Evolutionary conservation across 441 rosid species (phyloP).

Genomic region (Biscutella auriculata): DNA sequence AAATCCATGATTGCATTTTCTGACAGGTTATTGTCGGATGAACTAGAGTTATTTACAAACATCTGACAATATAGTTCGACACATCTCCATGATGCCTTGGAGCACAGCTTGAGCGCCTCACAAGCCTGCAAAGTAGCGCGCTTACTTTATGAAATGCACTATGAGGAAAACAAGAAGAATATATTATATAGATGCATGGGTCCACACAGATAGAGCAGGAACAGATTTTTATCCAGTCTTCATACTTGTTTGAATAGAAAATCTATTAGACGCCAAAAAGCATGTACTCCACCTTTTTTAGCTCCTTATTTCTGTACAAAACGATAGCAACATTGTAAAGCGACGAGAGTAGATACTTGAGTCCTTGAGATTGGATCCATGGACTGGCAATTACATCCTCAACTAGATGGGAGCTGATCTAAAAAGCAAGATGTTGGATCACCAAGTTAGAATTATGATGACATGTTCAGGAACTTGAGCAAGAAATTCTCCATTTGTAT

Average conservation of each 20-base stretch:
- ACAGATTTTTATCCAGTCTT: neutral
- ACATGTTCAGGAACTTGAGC: slow-evolving; percentile 10
- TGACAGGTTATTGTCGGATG: slow-evolving; percentile 28
- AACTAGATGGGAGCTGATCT: slow-evolving; percentile 43
- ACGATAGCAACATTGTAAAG: slow-evolving; percentile 58
- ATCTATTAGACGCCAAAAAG: neutral
- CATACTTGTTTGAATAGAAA: slow-evolving; percentile 5
- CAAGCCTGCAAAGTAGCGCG: slow-evolving; percentile 54
- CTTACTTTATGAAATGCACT: neutral
- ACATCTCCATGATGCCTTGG: slow-evolving; percentile 70
- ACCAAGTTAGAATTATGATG: slow-evolving; percentile 16
- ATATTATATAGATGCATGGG: neutral
- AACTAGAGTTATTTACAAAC: slow-evolving; percentile 26
- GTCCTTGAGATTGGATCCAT: slow-evolving; percentile 57
- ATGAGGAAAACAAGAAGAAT: neutral
- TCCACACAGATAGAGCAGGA: slow-evolving; percentile 1
- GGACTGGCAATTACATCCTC: slow-evolving; percentile 46
- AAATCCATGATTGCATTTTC: slow-evolving; percentile 48
- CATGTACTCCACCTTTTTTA: slow-evolving; percentile 50
- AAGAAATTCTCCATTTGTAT: slow-evolving; percentile 1
- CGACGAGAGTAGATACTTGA: slow-evolving; percentile 46
- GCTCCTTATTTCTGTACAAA: slow-evolving; percentile 57
- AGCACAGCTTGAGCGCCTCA: slow-evolving; percentile 57
- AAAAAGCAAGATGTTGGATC: slow-evolving; percentile 26
- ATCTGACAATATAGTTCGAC: slow-evolving; percentile 38